These are phyloP conservation scores for Drechslerella stenobrocha DNA, from an alignment of 2,329 filamentous ascomycete species.

Conservation along the genomic window DNA sequence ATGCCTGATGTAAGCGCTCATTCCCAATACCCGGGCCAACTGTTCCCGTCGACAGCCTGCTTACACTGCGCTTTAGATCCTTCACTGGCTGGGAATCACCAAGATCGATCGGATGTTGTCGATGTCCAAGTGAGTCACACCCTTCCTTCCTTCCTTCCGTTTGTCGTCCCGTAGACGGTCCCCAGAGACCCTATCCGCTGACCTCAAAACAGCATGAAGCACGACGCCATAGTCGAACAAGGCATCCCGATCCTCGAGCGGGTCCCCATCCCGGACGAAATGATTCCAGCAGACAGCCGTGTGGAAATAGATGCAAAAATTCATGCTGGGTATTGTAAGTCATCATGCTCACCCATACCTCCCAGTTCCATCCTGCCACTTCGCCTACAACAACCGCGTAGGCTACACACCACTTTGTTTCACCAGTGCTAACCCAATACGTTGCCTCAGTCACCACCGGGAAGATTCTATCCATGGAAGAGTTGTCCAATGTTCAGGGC, in stretches of 20 bases:
- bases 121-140: constrained; percentile 79
- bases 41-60: background rate
- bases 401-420: constrained; percentile 5
- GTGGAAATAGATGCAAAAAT: constrained; percentile 99
- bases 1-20: constrained; percentile 72
- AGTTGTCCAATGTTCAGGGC: constrained; percentile 82
- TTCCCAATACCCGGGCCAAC: background rate
- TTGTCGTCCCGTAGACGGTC: background rate
- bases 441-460: constrained; percentile 73
- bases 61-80: constrained; percentile 60
- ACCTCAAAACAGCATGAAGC: constrained; percentile 70
- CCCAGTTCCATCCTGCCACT: constrained; percentile 10
- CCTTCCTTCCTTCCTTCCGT: constrained; percentile 48
- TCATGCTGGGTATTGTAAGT: constrained; percentile 72
- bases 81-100: constrained; percentile 97
- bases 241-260: constrained; percentile 86
- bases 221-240: constrained; percentile 83
- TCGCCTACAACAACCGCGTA: constrained; percentile 21
- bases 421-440: constrained; percentile 49
- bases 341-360: constrained; percentile 19
- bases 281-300: constrained; percentile 90
- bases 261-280: constrained; percentile 86
- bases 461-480: constrained; percentile 83
- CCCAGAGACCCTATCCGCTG: constrained; percentile 11
- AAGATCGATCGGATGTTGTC: constrained; percentile 98